Evolutionary conservation across 129 eudicot genomes (phyloP), one percentile per base, ranked within the genome.

Genomic region (Cynara cardunculus): DNA sequence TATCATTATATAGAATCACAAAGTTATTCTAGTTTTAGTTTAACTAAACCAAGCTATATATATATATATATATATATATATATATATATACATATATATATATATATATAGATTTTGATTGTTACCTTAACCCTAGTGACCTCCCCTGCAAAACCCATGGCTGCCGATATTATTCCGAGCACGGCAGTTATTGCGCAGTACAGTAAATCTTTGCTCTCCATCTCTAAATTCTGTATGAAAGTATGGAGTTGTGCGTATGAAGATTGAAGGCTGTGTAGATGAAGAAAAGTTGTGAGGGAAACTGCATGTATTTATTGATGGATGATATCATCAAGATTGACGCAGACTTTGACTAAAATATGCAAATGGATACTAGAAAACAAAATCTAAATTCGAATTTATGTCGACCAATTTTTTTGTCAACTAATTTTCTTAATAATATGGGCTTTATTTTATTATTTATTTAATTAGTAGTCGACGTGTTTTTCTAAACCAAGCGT

Each of bases 71-170:
- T 44, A 44, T 44, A 44, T 46, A 46, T 14, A 75, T 31, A 31
- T 5, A 31, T n/a, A n/a, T n/a, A n/a, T n/a, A n/a, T 41, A 10
- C 18, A 16, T n/a, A 14, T 56, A 56, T 18, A n/a, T 56, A 56
- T 18, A 3, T 61, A 77, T 64, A 53, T 59, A 13, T 37, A 10
- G 44, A 28, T 30, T 74, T 70, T 11, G 7, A 25, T 73, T 26
- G 8, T 71, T 77, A 83, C 83, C 86, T 83, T 83, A 72, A 83
- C 79, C 22, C 44, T 71, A 5, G 74, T 77, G 22, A 39, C 69
- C 70, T 83, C 86, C 12, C 62, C 86, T 11, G 86, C 86, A 21
- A 83, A 83, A 56, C 83, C 86, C n/a, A 83, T 21, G 27, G 70
- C 75, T 62, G 83, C 86, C 7, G 86, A 65, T 64, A 83, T 83